phyloP scores from a whole-genome alignment of 2,329 filamentous ascomycete genomes.

The Gaeumannomyces tritici region DNA sequence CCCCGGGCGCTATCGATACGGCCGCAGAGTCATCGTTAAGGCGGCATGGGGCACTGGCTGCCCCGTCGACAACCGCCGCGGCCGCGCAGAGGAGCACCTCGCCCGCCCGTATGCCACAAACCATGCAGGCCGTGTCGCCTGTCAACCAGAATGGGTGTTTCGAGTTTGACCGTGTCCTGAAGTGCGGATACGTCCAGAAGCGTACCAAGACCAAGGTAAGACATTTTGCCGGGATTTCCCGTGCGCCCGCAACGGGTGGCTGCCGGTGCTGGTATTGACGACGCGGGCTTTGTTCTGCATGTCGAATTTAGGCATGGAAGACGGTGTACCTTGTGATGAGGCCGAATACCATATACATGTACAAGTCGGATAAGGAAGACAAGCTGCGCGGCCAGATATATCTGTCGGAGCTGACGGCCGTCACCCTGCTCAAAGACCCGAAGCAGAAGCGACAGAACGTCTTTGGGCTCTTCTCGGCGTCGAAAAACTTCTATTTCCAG shows the following conservation, averaged over 20 bases:
- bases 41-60: not conserved
- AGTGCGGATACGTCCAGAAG: constrained; percentile 77
- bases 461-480: constrained; percentile 86
- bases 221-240: not conserved
- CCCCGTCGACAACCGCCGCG: not conserved
- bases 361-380: constrained; percentile 84
- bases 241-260: not conserved
- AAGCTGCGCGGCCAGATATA: constrained; percentile 83
- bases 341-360: constrained; percentile 82
- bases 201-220: constrained; percentile 86
- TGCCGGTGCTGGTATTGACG: not conserved
- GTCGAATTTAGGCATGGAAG: constrained; percentile 68
- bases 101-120: constrained; percentile 26
- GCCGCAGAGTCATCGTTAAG: not conserved
- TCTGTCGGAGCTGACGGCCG: constrained; percentile 82
- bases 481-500: constrained; percentile 86
- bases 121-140: constrained; percentile 63
- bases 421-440: constrained; percentile 78
- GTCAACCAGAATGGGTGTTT: constrained; percentile 95
- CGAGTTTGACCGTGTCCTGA: constrained; percentile 89
- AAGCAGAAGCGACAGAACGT: constrained; percentile 81
- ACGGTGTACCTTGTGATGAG: constrained; percentile 80
- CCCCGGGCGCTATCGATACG: not conserved
- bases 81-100: constrained; percentile 8
- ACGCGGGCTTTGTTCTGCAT: not conserved